These are phyloP conservation scores for Beauveria caledonica DNA, from an alignment of 2,329 filamentous ascomycete genomes.

Conservation along the genomic window DNA sequence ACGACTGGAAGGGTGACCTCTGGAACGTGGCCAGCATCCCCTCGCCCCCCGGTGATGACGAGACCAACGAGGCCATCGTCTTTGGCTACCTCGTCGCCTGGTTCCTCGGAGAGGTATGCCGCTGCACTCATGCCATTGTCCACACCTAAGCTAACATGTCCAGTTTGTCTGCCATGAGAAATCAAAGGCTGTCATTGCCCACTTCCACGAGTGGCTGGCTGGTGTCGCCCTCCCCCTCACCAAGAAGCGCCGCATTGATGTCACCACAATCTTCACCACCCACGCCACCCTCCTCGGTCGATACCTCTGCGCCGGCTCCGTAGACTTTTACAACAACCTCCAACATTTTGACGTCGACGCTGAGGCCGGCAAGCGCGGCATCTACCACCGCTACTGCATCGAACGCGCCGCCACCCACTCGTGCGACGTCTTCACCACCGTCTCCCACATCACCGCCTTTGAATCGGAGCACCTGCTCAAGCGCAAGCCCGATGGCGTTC, in stretches of 20 bases:
- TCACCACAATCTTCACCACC: constrained; percentile 97
- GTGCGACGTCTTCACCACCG: constrained; percentile 95
- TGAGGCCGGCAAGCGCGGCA: constrained; percentile 94
- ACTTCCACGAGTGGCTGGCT: constrained; percentile 98
- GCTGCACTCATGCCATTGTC: neutral
- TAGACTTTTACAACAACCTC: constrained; percentile 99
- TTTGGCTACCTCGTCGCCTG: constrained; percentile 96
- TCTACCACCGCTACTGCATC: constrained; percentile 98
- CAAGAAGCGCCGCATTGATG: constrained; percentile 90
- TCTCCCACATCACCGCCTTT: constrained; percentile 97
- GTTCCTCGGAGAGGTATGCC: constrained; percentile 87
- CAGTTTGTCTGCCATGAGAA: constrained; percentile 93
- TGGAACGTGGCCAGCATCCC: constrained; percentile 92
- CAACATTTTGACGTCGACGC: constrained; percentile 95
- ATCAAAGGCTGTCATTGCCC: constrained; percentile 84
- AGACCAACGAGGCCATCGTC: constrained; percentile 95
- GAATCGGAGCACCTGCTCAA: constrained; percentile 96
- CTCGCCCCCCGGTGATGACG: constrained; percentile 81
- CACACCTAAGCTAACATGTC: constrained; percentile 13
- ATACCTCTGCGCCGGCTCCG: constrained; percentile 93
- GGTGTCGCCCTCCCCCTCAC: constrained; percentile 86
- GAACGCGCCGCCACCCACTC: constrained; percentile 88
- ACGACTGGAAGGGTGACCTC: constrained; percentile 95
- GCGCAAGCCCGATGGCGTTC: constrained; percentile 91
- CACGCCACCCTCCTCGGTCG: constrained; percentile 92